These are phyloP conservation scores for Albugo laibachii DNA, from an alignment of 352 stramenopile genomes.

Conservation along the genomic window DNA sequence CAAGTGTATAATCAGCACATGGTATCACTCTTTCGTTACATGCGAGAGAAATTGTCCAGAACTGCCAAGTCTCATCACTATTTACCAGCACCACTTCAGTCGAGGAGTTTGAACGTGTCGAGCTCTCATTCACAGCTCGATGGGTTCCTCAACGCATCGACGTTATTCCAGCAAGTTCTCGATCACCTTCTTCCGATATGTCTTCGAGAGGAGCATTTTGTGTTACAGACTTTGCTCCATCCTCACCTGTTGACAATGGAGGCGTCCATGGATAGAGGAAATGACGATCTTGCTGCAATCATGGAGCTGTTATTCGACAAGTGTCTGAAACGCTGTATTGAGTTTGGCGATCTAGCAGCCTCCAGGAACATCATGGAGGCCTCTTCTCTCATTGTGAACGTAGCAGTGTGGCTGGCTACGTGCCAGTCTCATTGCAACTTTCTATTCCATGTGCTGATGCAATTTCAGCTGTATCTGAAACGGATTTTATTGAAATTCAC, in stretches of 20 bases:
- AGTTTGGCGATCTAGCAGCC: conserved; percentile 43
- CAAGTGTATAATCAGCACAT: conserved; percentile 29
- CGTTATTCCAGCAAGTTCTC: conserved; percentile 45
- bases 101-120: conserved; percentile 39
- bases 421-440: conserved; percentile 34
- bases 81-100: conserved; percentile 34
- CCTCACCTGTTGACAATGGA: conserved; percentile 5
- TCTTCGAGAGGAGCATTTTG: conserved; percentile 21
- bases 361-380: conserved; percentile 42
- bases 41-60: conserved; percentile 38
- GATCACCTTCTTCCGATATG: conserved; percentile 43
- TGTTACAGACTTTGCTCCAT: conserved; percentile 27
- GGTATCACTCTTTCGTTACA: conserved; percentile 29
- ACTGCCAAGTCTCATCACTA: conserved; percentile 23
- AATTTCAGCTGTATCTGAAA: conserved; percentile 65
- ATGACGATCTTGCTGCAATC: conserved; percentile 26
- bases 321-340: conserved; percentile 34
- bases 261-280: conserved; percentile 1
- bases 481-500: conserved; percentile 59
- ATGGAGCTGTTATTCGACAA: conserved; percentile 63
- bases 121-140: conserved; percentile 18
- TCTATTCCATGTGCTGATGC: conserved; percentile 45
- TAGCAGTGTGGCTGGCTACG: conserved; percentile 20
- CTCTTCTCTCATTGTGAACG: conserved; percentile 29
- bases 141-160: conserved; percentile 25